These are phyloP conservation scores for Beauveria sp. DNA, from an alignment of 2,329 filamentous ascomycete species.

Conservation along the genomic window DNA sequence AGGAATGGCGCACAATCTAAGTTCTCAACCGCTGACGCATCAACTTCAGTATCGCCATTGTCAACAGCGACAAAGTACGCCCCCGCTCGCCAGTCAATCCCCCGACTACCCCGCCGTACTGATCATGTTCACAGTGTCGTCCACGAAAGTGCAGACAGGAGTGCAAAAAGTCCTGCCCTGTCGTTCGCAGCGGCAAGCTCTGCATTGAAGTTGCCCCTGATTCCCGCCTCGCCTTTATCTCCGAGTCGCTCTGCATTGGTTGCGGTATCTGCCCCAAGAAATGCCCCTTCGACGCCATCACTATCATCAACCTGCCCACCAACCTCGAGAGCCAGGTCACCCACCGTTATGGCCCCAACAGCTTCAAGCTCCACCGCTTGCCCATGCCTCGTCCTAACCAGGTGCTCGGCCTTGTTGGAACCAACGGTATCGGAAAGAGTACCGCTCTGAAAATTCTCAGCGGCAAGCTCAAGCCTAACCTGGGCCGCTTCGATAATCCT, in stretches of 20 bases:
- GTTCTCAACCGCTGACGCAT: background rate
- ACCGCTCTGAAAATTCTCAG: constrained; percentile 98
- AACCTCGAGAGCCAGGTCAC: constrained; percentile 98
- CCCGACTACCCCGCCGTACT: constrained; percentile 13
- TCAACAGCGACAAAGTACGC: constrained; percentile 92
- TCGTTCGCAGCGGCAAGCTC: constrained; percentile 93
- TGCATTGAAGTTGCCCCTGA: constrained; percentile 88
- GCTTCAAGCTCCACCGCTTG: constrained; percentile 96
- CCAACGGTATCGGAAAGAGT: constrained; percentile 99
- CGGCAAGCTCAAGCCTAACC: constrained; percentile 95
- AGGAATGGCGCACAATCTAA: background rate
- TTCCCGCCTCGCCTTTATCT: constrained; percentile 96
- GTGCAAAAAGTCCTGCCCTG: constrained; percentile 97
- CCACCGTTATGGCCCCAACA: constrained; percentile 98
- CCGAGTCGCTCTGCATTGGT: constrained; percentile 90
- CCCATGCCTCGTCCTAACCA: constrained; percentile 94
- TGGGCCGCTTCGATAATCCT: constrained; percentile 90
- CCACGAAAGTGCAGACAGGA: constrained; percentile 86
- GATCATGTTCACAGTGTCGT: constrained; percentile 25
- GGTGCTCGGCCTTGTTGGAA: constrained; percentile 92
- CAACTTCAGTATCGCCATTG: constrained; percentile 79
- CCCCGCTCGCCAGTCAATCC: constrained; percentile 16
- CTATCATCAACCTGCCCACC: constrained; percentile 99
- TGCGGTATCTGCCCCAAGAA: constrained; percentile 99
- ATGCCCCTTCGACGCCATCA: constrained; percentile 96